These are phyloP conservation scores for Cladophialophora carrionii DNA, from an alignment of 2,329 filamentous ascomycete species.

Conservation along the genomic window DNA sequence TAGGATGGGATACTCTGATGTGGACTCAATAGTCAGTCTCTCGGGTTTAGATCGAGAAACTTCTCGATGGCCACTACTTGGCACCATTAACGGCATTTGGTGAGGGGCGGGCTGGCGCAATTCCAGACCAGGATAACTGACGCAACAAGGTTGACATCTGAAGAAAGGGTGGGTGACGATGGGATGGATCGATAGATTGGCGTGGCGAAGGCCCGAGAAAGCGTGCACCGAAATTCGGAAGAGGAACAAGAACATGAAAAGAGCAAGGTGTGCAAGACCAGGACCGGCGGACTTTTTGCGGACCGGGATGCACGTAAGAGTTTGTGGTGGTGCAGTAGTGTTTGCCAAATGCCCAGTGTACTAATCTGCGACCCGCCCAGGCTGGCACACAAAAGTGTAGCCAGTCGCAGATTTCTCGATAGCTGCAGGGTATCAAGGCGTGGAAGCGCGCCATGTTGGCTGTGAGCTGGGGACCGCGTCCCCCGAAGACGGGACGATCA, in stretches of 20 bases:
- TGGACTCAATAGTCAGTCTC: not conserved
- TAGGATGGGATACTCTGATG: not conserved
- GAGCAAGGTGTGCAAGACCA: slow-evolving; percentile 8
- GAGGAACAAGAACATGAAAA: slow-evolving; percentile 9
- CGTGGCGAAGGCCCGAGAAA: slow-evolving; percentile 1
- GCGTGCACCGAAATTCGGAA: slow-evolving; percentile 33
- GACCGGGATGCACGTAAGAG: slow-evolving; percentile 12
- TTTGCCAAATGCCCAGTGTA: slow-evolving; percentile 13
- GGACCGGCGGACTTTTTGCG: slow-evolving; percentile 14
- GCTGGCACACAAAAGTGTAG: slow-evolving; percentile 17
- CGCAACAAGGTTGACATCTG: slow-evolving; percentile 21
- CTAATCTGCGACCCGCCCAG: slow-evolving; percentile 19
- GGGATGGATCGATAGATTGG: slow-evolving; percentile 6
- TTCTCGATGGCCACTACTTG: slow-evolving; percentile 17
- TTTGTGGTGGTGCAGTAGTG: slow-evolving; percentile 24
- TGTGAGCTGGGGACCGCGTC: not conserved
- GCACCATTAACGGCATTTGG: slow-evolving; percentile 16
- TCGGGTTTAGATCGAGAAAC: slow-evolving; percentile 7
- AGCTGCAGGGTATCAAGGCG: slow-evolving; percentile 14
- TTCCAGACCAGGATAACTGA: slow-evolving; percentile 17
- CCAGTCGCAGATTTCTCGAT: slow-evolving; percentile 26
- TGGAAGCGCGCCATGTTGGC: not conserved
- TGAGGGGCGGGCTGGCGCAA: slow-evolving; percentile 21
- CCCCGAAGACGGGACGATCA: not conserved
- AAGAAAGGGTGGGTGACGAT: not conserved